Conservation (phyloP, 768 basidiomycete species). For the Calocera cornea region DNA sequence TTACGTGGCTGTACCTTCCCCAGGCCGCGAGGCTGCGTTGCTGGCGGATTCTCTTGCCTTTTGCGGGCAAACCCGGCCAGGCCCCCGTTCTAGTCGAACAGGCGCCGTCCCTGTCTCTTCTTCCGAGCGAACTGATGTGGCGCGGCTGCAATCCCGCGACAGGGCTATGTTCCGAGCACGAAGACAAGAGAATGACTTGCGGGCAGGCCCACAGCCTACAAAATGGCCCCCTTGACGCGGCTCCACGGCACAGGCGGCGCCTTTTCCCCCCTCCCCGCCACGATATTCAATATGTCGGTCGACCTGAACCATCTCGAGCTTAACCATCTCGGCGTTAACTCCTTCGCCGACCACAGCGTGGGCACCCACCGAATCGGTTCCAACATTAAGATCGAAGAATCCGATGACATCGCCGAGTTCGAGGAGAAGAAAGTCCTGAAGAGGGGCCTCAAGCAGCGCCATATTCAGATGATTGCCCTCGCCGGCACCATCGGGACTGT, state of each 20-base stretch:
- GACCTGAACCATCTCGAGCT: not conserved
- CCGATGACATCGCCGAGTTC: not conserved
- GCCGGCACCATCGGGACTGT: not conserved
- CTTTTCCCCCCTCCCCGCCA: not conserved
- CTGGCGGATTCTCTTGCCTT: not conserved
- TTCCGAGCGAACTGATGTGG: not conserved
- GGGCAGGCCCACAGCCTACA: too few relatives aligned
- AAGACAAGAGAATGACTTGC: not conserved
- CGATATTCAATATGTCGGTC: not conserved
- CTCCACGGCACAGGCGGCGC: not conserved
- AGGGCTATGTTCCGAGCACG: not conserved
- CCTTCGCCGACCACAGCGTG: too few relatives aligned
- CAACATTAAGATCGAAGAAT: not conserved
- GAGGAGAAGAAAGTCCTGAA: slow-evolving; percentile 18
- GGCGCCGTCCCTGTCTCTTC: too few relatives aligned
- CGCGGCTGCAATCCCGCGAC: not conserved
- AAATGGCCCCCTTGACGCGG: too few relatives aligned
- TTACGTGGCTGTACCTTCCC: too few relatives aligned
- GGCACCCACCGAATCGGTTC: not conserved
- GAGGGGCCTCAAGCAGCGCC: slow-evolving; percentile 57
- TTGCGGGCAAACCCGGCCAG: too few relatives aligned
- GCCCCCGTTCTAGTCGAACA: too few relatives aligned
- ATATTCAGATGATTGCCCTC: slow-evolving; percentile 55
- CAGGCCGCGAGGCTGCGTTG: not conserved
- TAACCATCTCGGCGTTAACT: too few relatives aligned